A percentile compares a stretch with the other conserved stretches of the same genome.
These are phyloP conservation scores for Fusarium sp. DNA, from an alignment of 2,329 filamentous ascomycete genomes.

Conservation along the genomic window DNA sequence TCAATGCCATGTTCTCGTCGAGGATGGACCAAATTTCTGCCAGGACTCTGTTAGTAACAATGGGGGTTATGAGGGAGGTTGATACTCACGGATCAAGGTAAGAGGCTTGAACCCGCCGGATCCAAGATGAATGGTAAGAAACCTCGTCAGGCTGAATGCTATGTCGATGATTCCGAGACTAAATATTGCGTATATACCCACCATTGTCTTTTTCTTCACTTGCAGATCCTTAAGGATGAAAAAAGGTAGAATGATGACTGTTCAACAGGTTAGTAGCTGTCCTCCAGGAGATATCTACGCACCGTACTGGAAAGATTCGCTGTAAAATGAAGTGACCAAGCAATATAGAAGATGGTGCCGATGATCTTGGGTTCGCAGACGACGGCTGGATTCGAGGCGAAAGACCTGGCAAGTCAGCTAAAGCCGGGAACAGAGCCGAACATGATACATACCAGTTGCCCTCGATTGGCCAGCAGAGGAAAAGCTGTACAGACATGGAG, in stretches of 20 bases:
- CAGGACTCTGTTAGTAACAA: neutral
- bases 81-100: neutral
- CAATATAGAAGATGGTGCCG: conserved; percentile 19
- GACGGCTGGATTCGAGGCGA: neutral
- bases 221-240: conserved; percentile 25
- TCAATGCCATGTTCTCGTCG: neutral
- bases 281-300: neutral
- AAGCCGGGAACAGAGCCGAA: neutral
- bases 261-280: neutral
- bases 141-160: conserved; percentile 33
- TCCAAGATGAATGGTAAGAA: conserved; percentile 23
- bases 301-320: conserved; percentile 20
- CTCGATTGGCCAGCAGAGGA: conserved; percentile 25
- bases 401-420: neutral
- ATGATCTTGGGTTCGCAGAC: neutral
- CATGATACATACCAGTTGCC: conserved; percentile 25
- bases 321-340: conserved; percentile 25
- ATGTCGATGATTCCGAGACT: conserved; percentile 34
- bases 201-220: conserved; percentile 18
- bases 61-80: neutral
- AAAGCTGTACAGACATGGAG: conserved; percentile 19
- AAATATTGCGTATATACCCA: conserved; percentile 32
- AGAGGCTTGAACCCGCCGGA: neutral
- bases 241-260: conserved; percentile 26
- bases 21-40: neutral